Percentiles rank a stretch among this genome's conserved stretches.
Conservation (phyloP, 1,284 basidiomycete genomes). For the Mycena sp. region DNA sequence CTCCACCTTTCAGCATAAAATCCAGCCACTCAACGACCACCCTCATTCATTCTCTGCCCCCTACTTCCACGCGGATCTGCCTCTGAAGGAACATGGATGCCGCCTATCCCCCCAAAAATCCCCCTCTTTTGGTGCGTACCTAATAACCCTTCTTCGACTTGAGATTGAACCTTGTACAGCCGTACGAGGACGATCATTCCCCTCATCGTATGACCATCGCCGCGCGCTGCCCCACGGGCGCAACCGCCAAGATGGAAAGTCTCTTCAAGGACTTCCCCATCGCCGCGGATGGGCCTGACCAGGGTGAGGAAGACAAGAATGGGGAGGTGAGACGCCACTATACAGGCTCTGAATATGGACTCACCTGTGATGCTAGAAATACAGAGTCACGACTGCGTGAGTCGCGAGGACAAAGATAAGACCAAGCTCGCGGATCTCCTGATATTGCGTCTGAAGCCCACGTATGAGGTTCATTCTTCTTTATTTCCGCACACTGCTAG, state of each 20-base stretch:
- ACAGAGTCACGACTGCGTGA: background rate
- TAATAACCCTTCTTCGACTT: background rate
- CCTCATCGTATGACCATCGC: background rate
- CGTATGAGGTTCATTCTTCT: background rate
- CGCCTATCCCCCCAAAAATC: background rate
- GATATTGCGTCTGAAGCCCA: background rate
- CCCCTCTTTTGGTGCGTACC: background rate
- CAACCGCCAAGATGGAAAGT: background rate
- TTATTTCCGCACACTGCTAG: no score
- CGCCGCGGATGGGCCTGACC: background rate
- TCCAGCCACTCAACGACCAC: no score
- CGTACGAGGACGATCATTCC: background rate
- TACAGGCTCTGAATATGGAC: background rate
- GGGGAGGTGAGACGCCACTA: background rate
- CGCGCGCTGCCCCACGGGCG: background rate
- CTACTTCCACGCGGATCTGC: no score
- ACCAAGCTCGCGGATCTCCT: background rate
- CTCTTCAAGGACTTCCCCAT: background rate
- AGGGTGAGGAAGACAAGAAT: background rate
- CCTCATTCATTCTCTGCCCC: no score
- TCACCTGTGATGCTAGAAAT: background rate
- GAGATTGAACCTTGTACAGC: no score
- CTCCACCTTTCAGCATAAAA: no score
- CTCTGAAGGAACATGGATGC: background rate
- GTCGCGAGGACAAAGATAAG: background rate